These are phyloP conservation scores for Euphrasia arctica DNA, from an alignment of 305 asterid species.

Conservation along the genomic window DNA sequence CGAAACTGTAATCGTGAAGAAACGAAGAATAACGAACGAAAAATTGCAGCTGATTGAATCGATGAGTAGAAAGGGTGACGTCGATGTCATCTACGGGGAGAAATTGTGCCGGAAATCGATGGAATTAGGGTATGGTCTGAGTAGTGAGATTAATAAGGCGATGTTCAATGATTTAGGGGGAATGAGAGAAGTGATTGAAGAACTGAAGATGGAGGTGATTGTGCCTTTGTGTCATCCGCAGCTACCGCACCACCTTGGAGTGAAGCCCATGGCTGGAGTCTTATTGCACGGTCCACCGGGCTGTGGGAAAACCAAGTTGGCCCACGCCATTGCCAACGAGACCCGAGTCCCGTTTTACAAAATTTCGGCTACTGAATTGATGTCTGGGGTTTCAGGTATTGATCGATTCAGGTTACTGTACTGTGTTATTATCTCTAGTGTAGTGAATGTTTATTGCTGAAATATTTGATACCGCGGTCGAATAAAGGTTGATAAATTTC, in stretches of 20 bases:
- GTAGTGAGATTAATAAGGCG: constrained; percentile 28
- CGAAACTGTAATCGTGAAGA: too few relatives aligned
- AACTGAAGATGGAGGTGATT: constrained; percentile 65
- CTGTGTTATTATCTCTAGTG: too few relatives aligned
- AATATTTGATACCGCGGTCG: too few relatives aligned
- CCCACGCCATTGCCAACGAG: constrained; percentile 96
- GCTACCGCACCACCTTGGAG: constrained; percentile 54
- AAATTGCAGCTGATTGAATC: too few relatives aligned
- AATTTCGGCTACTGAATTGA: constrained; percentile 88
- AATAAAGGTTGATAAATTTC: too few relatives aligned
- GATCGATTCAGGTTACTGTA: background rate
- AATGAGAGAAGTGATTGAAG: constrained; percentile 58
- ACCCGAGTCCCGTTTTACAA: constrained; percentile 71
- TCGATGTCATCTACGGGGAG: too few relatives aligned
- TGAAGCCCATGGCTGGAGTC: constrained; percentile 71
- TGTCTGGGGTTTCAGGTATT: constrained; percentile 89
- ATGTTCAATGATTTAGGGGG: constrained; percentile 90
- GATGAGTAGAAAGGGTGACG: too few relatives aligned
- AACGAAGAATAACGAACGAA: too few relatives aligned
- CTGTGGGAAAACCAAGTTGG: constrained; percentile 90
- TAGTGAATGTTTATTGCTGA: too few relatives aligned
- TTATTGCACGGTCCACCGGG: constrained; percentile 94
- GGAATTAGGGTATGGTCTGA: background rate
- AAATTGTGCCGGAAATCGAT: too few relatives aligned
- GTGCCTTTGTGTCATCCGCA: constrained; percentile 67